These are phyloP conservation scores for Penicillium verhagenii DNA, from an alignment of 495 filamentous ascomycete genomes.

Conservation along the genomic window DNA sequence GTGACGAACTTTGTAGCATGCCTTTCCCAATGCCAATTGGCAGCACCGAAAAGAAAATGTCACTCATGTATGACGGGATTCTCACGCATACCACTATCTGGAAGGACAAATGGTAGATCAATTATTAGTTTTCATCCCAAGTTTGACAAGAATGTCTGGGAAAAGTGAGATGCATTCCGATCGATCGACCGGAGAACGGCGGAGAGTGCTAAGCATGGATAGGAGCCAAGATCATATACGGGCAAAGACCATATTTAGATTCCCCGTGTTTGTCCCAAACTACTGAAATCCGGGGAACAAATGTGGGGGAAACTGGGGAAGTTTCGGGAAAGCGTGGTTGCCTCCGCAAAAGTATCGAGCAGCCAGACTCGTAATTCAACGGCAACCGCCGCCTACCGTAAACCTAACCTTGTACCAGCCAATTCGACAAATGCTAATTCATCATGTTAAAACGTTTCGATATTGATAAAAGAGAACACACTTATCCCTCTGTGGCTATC, in stretches of 20 bases:
- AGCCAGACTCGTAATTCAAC: neutral
- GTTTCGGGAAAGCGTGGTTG: neutral
- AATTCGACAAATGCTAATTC: neutral
- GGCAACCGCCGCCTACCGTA: constrained; percentile 15
- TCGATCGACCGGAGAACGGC: neutral
- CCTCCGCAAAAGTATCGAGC: neutral
- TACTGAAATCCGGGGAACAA: neutral
- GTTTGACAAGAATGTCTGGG: neutral
- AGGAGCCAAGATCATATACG: neutral
- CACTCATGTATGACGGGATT: too few species aligned
- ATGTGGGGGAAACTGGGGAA: neutral
- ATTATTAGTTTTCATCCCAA: too few species aligned
- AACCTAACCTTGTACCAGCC: neutral
- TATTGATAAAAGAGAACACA: neutral
- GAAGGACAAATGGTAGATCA: too few species aligned
- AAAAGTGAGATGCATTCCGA: neutral
- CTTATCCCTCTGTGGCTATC: neutral
- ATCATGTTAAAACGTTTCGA: neutral
- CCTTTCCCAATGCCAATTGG: too few species aligned
- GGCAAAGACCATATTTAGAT: neutral
- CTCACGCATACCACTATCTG: too few species aligned
- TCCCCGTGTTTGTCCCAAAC: neutral
- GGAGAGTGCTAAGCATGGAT: neutral
- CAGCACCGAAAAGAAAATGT: too few species aligned
- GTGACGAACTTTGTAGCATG: too few species aligned